Conservation (phyloP, 1,284 basidiomycete genomes). For the Ustilago bromivora region DNA sequence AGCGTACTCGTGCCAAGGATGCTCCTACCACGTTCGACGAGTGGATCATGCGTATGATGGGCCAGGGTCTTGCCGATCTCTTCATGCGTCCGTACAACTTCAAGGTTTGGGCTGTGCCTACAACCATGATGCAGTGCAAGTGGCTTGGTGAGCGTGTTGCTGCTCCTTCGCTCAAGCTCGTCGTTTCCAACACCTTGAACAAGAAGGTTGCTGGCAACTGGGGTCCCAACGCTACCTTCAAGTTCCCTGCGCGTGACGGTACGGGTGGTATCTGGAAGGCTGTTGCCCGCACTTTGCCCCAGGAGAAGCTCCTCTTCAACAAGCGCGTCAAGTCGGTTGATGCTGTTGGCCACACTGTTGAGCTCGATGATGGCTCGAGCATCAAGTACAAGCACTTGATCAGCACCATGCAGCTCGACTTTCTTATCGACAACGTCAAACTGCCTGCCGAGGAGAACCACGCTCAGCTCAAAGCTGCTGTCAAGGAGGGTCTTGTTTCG, state of each 20-base stretch:
- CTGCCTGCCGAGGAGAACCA: slow-evolving; percentile 70
- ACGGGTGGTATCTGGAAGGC: slow-evolving; percentile 75
- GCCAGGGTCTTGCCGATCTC: slow-evolving; percentile 72
- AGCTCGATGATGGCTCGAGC: slow-evolving; percentile 71
- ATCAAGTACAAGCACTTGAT: slow-evolving; percentile 72
- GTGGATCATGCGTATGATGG: slow-evolving; percentile 74
- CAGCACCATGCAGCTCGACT: slow-evolving; percentile 72
- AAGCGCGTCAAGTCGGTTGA: slow-evolving; percentile 71
- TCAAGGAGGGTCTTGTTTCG: slow-evolving; percentile 71
- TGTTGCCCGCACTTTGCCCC: slow-evolving; percentile 72
- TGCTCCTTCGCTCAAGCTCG: slow-evolving; percentile 72
- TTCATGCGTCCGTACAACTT: slow-evolving; percentile 75
- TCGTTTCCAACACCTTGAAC: slow-evolving; percentile 73
- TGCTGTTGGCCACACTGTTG: slow-evolving; percentile 70
- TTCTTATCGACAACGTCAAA: slow-evolving; percentile 70
- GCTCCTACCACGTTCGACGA: slow-evolving; percentile 72
- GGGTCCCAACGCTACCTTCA: slow-evolving; percentile 74
- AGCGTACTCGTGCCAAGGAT: slow-evolving; percentile 67
- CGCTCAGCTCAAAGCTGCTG: slow-evolving; percentile 69
- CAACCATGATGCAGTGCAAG: slow-evolving; percentile 74
- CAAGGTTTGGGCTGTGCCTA: slow-evolving; percentile 74
- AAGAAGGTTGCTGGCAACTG: slow-evolving; percentile 73
- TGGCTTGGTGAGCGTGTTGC: slow-evolving; percentile 75
- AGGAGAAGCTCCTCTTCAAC: slow-evolving; percentile 71
- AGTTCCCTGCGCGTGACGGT: slow-evolving; percentile 73